A percentile compares a stretch with the other conserved stretches of the same genome.
phyloP scores from a whole-genome alignment of 352 stramenopile genomes.

The Pythium periplocum region DNA sequence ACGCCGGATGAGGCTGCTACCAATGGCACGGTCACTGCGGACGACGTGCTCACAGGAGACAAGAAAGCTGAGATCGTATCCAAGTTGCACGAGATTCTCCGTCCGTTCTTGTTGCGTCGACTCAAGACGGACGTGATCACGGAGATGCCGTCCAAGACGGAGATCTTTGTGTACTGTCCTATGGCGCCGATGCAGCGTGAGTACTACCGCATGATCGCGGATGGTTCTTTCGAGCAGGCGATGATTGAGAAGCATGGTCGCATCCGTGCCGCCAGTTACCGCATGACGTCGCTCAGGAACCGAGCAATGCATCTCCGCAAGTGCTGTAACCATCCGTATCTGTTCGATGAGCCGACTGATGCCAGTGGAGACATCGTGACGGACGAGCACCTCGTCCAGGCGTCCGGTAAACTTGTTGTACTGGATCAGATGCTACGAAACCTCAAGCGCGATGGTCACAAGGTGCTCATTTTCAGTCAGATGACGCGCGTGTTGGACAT shows the following conservation, averaged over 20 bases:
- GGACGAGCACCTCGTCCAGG: constrained; percentile 89
- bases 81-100: constrained; percentile 97
- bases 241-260: constrained; percentile 82
- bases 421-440: constrained; percentile 96
- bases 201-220: constrained; percentile 93
- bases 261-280: constrained; percentile 43
- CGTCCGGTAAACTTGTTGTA: constrained; percentile 97
- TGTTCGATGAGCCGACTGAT: constrained; percentile 81
- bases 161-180: constrained; percentile 96
- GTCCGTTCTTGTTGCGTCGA: constrained; percentile 94
- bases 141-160: constrained; percentile 95
- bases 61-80: constrained; percentile 92
- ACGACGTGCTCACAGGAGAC: constrained; percentile 89
- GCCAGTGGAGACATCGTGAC: constrained; percentile 43
- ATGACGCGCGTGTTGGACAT: constrained; percentile 98
- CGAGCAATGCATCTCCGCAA: constrained; percentile 79
- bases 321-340: constrained; percentile 86
- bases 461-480: constrained; percentile 99
- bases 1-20: constrained; percentile 76
- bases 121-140: constrained; percentile 93
- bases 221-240: constrained; percentile 82
- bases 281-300: constrained; percentile 60
- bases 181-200: constrained; percentile 93
- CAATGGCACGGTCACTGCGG: constrained; percentile 53
- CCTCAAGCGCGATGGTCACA: constrained; percentile 94